phyloP scores from a whole-genome alignment of 495 filamentous ascomycete species.

The Gamarada debralockiae region DNA sequence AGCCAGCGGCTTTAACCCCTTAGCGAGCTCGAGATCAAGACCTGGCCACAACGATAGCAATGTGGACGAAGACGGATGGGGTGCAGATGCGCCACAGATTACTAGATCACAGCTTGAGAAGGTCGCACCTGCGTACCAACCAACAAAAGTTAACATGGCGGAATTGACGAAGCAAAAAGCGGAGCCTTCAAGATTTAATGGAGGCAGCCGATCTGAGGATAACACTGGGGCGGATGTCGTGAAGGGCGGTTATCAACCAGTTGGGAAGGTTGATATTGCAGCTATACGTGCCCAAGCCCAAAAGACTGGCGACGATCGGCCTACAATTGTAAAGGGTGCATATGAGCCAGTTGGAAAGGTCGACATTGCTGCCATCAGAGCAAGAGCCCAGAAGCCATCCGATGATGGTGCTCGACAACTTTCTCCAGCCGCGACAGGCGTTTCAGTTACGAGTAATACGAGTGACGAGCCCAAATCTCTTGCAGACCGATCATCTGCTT shows the following conservation, averaged over 20 bases:
- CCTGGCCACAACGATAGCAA: constrained; percentile 41
- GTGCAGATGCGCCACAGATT: constrained; percentile 85
- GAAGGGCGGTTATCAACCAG: constrained; percentile 87
- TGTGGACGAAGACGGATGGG: constrained; percentile 79
- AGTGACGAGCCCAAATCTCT: constrained; percentile 51
- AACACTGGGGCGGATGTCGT: constrained; percentile 56
- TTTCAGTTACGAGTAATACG: constrained; percentile 30
- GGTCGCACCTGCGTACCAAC: constrained; percentile 86
- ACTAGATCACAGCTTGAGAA: constrained; percentile 88
- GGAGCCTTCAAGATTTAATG: constrained; percentile 54
- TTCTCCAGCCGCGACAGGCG: constrained; percentile 36
- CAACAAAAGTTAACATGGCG: constrained; percentile 87
- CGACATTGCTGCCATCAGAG: constrained; percentile 88
- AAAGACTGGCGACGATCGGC: constrained; percentile 68
- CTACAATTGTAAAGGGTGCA: constrained; percentile 78
- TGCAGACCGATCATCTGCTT: constrained; percentile 63
- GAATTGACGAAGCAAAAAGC: constrained; percentile 66
- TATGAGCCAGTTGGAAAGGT: constrained; percentile 94
- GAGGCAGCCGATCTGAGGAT: constrained; percentile 21
- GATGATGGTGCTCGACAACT: constrained; percentile 30
- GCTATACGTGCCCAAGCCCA: constrained; percentile 78
- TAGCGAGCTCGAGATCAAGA: constrained; percentile 48
- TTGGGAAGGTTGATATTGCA: constrained; percentile 95
- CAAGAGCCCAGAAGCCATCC: constrained; percentile 65
- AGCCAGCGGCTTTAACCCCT: constrained; percentile 60